Evolutionary conservation across 164 flowering plant genomes (phyloP), one percentile per base, ranked within the genome.

Genomic region (Macadamia tetraphylla): DNA sequence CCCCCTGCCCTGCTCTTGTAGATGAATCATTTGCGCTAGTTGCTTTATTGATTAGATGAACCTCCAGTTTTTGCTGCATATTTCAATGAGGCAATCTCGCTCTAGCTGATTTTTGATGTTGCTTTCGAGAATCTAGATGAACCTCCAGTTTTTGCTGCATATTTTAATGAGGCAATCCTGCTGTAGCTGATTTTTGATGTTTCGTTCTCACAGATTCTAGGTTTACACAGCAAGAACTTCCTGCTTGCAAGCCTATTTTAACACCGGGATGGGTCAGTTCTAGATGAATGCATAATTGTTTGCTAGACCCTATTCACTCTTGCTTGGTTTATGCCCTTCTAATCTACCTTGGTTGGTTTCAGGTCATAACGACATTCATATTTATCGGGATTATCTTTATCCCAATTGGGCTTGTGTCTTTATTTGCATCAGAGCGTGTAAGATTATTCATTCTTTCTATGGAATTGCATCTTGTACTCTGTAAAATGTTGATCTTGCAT

Each of bases 191-290:
- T 23, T 14, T 46, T 29, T 61, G 58, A 7, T 62, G 14, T 31
- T 60, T 74, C 9, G 35, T 58, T 66, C 23, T 70, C 79, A 71
- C 86, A 93, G 98, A 89, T 86, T 89, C 97, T 15, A 88, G 78
- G 79, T 93, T 93, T 71, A 83, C 94, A 2, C 98, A 93, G 66
- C 98, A 93, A 81, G 97, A 91, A 71, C 98, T 93, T 77, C 92
- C 95, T 14, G 98, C 97, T 57, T 93, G 92, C 82, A 91, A 93
- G 65, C 97, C 96, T 30, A 89, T 93, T 74, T 73, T 93, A 58
- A 91, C 98, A 43, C 97, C 97, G 10, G 86, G 86, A 83, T 84
- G 87, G 96, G 98, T 93, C 81, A 60, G 69, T 29, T 46, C 51
- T 46, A 8, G 51, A 3, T 8, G 51, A 46, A 46, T 8, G n/a